Conservation (phyloP, 495 filamentous ascomycete species). For the Elasticomyces elasticus region DNA sequence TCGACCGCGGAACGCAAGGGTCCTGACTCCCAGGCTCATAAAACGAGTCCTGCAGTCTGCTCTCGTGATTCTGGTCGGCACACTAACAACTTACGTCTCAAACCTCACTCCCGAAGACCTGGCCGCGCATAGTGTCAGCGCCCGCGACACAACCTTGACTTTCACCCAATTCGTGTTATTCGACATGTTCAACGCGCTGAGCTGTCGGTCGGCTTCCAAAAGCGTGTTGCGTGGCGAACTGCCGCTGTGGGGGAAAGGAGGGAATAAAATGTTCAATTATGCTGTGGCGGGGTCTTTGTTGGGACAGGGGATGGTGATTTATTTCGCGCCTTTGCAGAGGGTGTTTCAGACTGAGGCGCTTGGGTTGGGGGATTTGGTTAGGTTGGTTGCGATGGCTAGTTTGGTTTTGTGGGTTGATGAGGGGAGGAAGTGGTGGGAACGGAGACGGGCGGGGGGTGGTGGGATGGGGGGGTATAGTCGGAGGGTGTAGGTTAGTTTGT, state of each 20-base stretch:
- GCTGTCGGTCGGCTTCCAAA: conserved; percentile 86
- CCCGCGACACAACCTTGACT: conserved; percentile 96
- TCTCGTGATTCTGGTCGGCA: conserved; percentile 79
- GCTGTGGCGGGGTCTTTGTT: conserved; percentile 73
- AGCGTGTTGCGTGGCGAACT: conserved; percentile 80
- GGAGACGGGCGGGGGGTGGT: conserved; percentile 26
- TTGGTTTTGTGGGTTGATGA: conserved; percentile 94
- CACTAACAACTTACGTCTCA: conserved; percentile 77
- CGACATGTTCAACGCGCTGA: conserved; percentile 97
- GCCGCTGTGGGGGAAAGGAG: conserved; percentile 64
- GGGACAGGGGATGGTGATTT: conserved; percentile 84
- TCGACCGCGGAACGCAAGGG: conserved; percentile 70
- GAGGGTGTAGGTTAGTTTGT: conserved; percentile 31
- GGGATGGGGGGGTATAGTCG: conserved; percentile 38
- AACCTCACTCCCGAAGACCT: conserved; percentile 76
- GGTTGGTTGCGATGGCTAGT: conserved; percentile 65
- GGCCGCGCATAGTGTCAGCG: conserved; percentile 46
- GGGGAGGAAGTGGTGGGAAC: conserved; percentile 58
- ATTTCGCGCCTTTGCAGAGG: conserved; percentile 82
- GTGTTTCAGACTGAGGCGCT: conserved; percentile 94
- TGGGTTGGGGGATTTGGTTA: conserved; percentile 56
- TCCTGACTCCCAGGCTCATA: conserved; percentile 73
- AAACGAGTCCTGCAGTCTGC: conserved; percentile 81
- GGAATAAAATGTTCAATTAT: conserved; percentile 92
- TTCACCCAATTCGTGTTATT: conserved; percentile 98